Evolutionary conservation across 2,329 filamentous ascomycete genomes (phyloP), one percentile per base, ranked within the genome.

Genomic region (Chaetomium olivaceum): DNA sequence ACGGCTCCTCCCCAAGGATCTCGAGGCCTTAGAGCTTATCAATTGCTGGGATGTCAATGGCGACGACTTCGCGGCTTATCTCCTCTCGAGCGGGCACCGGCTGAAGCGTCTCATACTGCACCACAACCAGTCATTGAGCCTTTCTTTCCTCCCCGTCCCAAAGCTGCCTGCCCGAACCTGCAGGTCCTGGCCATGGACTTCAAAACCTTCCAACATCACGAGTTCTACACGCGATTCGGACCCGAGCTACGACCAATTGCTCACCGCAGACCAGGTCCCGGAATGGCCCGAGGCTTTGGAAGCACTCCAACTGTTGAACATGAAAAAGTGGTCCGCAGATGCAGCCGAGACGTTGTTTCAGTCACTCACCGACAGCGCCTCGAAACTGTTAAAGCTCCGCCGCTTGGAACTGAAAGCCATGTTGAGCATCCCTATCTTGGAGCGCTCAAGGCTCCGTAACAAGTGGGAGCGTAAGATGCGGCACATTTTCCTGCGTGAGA

Each of bases 11-110:
- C 92, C 93, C 0, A 81, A 79, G 12, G 83, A 80, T 3, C 81
- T 98, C 23, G 79, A 83, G 55, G 85, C 86, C 55, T 81, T 98
- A 3, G 89, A 89, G 69, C 80, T 97, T 19, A 86, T 88, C 69
- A 94, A 95, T 71, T 97, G 93, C 73, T 89, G 89, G 78, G 87
- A 91, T 67, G 78, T 97, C 11, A 87, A 83, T 4, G 89, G 91
- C 0, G 82, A 87, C 4, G 83, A 88, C 65, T 78, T 97, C 25
- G 79, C 82, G 29, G 74, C 77, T 0, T 97, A 90, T 72, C 81
- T 97, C 50, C 74, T 81, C 6, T 84, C 84, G 0, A 87, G 91
- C 71, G 93, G 93, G 0, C 77, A 80, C 25, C 79, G 85, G n/a
- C 79, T 98, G 25, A 83, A 84, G 61, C 84, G 85, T 46, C 81